Evolutionary conservation across 768 basidiomycete species (phyloP), one percentile per base, ranked within the genome.

Genomic region (Tricholoma sp.): DNA sequence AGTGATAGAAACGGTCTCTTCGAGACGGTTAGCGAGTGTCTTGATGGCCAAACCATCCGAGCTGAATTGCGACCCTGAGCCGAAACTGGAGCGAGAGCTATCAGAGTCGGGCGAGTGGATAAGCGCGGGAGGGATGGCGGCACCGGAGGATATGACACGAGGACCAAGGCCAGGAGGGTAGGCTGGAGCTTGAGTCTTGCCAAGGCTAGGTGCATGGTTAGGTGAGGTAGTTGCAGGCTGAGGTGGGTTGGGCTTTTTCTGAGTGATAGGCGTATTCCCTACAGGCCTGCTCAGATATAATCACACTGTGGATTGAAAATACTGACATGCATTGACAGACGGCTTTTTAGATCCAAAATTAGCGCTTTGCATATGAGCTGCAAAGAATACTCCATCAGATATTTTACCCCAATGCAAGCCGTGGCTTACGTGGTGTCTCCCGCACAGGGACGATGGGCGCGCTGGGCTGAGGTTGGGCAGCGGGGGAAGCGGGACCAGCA

Each of bases 261-360:
- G 18, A 32, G 37, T 56, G 28, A 65, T 65, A 10, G 66, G 66
- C 49, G 61, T 62, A 34, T 56, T 52, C 66, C 69, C 70, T 68
- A 42, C 3, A 28, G 52, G 42, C 20, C 28, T 47, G 36, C n/a
- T 44, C 31, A 34, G 45, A 36, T 28, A 1, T 15, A 1, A 18
- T 24, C 24, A 4, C 24, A 18, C 17, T 10, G 24, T 15, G 12
- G 48, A 18, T 10, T 6, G 2, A 53, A 24, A 18, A 6, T 6
- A 45, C 57, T 11, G 42, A 60, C 60, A 60, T 2, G 56, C 48
- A n/a, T 31, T 31, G 37, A 55, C 18, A 44, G 55, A 28, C 17
- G 41, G 32, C 13, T 24, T 28, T 39, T 13, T 12, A 10, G 33
- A 24, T 37, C 13, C 10, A 9, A 18, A 45, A 42, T 12, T 32